Base-by-base conservation (phyloP, 1,284 basidiomycete species). In the Boletus sp. region DNA sequence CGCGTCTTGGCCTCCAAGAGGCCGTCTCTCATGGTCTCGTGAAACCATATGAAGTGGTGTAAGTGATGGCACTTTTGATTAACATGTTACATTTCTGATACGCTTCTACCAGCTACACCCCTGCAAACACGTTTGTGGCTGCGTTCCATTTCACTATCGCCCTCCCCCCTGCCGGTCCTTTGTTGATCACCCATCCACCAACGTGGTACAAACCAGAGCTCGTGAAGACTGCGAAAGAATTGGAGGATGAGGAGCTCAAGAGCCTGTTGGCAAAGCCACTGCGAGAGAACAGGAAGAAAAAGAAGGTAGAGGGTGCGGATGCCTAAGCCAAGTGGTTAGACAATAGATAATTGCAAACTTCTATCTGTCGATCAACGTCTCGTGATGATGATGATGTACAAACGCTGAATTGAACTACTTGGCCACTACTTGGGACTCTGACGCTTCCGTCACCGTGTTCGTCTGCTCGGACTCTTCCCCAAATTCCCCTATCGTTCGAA, bases 131-230 rank as follows among this genome's bases (percentile, higher is more conserved):
- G 5, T 80, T 86, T 53, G 92, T 94, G 41, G 92, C 93, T 48
- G 89, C 89, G 32, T 93, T 94, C 81, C 94, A 96, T 77, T 96
- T 95, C 73, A 96, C 93, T 50, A 84, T 95, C 59, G 93, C 91
- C 25, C 80, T 96, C 30, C 82, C 89, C 34, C 82, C 91, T 39
- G 87, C 81, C 52, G 92, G 92, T 27, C 92, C 94, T 27, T 72
- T 86, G 39, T 71, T 96, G 52, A 78, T 97, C 67, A 92, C 90
- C 12, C 85, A 91, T 48, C 82, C 88, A 9, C 91, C 94, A 8
- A 66, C 84, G 30, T 98, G 94, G 94, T 97, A 93, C 75, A 91
- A 91, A 63, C 79, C 88, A 46, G 91, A 94, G 64, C 77, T 94
- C 52, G 80, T 95, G 59, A 90, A 91, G 75, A 85, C 88, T 6